Evolutionary conservation across 106 monocot species (phyloP).

Genomic region (Amphibolis antarctica): DNA sequence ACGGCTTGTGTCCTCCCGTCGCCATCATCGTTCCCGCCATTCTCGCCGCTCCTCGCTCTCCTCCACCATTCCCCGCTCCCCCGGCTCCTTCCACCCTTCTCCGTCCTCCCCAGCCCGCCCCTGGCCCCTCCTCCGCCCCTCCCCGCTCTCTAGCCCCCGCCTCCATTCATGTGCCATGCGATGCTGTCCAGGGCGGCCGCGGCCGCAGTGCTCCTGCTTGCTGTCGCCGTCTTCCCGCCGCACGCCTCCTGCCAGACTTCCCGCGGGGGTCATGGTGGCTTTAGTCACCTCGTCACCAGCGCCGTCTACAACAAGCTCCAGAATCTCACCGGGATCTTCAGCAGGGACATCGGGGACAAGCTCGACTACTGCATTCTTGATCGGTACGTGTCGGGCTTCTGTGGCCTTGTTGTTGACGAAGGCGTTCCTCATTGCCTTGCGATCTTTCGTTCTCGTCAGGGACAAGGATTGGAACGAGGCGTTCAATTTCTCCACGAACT

Average conservation of each 20-base stretch:
- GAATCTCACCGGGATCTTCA: slow-evolving; percentile 16
- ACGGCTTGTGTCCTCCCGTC: no score
- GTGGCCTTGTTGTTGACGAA: not conserved
- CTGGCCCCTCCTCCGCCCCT: not conserved
- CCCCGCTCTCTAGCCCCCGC: not conserved
- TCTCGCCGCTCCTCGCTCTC: slow-evolving; percentile 1
- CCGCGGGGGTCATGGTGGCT: not conserved
- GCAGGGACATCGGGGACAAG: slow-evolving; percentile 3
- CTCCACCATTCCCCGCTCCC: not conserved
- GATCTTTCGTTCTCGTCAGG: slow-evolving; percentile 1
- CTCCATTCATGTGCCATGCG: slow-evolving; percentile 9
- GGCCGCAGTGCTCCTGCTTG: not conserved
- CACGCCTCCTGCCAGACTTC: not conserved
- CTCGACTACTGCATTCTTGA: slow-evolving; percentile 25
- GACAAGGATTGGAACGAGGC: slow-evolving; percentile 19
- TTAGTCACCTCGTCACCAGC: slow-evolving; percentile 11
- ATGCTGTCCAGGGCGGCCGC: slow-evolving; percentile 2
- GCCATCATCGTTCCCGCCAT: not conserved
- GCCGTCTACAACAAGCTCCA: slow-evolving; percentile 17
- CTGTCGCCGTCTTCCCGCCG: not conserved
- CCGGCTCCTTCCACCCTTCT: not conserved
- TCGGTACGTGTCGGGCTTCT: slow-evolving; percentile 1
- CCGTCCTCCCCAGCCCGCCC: not conserved
- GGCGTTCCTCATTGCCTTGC: not conserved
- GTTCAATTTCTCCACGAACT: slow-evolving; percentile 24